Conservation (phyloP, 805 yeast genomes). For the Wickerhamomyces alni region DNA sequence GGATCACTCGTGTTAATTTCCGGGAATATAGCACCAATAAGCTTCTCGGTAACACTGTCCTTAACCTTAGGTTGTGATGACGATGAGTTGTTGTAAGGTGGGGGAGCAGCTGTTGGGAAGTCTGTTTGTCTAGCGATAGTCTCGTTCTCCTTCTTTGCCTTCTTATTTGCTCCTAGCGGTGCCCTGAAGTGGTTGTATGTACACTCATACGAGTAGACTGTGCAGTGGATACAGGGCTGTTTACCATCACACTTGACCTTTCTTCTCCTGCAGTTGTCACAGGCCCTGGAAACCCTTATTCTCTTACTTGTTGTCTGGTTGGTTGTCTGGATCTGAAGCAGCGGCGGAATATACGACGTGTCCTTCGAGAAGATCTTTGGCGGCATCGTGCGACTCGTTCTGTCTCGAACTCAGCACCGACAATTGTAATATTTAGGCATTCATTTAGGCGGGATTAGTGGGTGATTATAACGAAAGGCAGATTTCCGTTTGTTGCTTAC, state of each 20-base stretch:
- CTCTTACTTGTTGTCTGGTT: constrained; percentile 34
- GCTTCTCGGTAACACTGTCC: constrained; percentile 2
- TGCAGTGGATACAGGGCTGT: constrained; percentile 82
- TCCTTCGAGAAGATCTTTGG: constrained; percentile 23
- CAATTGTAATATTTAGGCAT: background rate
- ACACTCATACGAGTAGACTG: constrained; percentile 81
- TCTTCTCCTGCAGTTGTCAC: constrained; percentile 66
- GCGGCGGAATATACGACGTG: constrained; percentile 16
- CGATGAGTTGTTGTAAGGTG: background rate
- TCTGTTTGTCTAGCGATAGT: background rate
- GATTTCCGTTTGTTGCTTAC: too few relatives aligned
- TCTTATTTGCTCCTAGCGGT: constrained; percentile 12
- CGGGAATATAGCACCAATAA: constrained; percentile 13
- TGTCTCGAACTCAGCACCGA: background rate
- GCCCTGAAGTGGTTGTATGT: constrained; percentile 73
- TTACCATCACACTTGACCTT: constrained; percentile 83
- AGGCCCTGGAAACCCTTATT: constrained; percentile 64
- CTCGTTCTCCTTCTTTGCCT: background rate
- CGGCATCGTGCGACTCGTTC: constrained; percentile 10
- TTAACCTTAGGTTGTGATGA: background rate
- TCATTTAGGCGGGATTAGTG: too few relatives aligned
- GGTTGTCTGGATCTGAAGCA: constrained; percentile 16
- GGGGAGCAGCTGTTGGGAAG: background rate
- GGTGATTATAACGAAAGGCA: too few relatives aligned
- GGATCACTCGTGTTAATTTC: constrained; percentile 11